Evolutionary conservation across 352 stramenopile species (phyloP).

Genomic region (Phytophthora megakarya): DNA sequence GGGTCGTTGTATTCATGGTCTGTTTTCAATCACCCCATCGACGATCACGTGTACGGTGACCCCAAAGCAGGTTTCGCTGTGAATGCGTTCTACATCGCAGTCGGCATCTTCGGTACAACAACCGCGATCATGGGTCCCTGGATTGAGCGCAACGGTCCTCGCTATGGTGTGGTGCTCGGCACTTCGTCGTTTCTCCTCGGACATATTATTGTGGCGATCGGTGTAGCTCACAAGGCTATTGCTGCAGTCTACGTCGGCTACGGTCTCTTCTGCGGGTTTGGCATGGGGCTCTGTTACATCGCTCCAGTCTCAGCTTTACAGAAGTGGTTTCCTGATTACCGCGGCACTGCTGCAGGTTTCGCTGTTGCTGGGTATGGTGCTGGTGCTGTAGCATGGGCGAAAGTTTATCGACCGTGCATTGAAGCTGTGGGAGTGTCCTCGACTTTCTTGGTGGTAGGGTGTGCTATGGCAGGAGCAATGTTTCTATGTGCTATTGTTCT

Average conservation of each 20-base stretch:
- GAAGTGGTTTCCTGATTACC: conserved; percentile 80
- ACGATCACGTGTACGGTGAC: conserved; percentile 51
- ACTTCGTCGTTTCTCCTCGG: conserved; percentile 54
- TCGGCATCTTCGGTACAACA: conserved; percentile 61
- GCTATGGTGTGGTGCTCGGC: conserved; percentile 53
- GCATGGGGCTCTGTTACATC: conserved; percentile 78
- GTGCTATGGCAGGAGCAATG: conserved; percentile 46
- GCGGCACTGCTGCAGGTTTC: conserved; percentile 67
- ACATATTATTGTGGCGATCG: conserved; percentile 51
- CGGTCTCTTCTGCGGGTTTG: conserved; percentile 65
- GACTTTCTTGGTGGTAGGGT: conserved; percentile 56
- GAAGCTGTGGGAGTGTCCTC: conserved; percentile 51
- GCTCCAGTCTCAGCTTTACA: conserved; percentile 68
- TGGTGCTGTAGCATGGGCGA: conserved; percentile 62
- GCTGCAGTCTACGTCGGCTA: conserved; percentile 63
- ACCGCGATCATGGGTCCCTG: conserved; percentile 76
- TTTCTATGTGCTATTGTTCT: conserved; percentile 54
- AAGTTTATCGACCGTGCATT: conserved; percentile 65
- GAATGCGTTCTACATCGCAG: conserved; percentile 75
- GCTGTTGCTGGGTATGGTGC: conserved; percentile 69
- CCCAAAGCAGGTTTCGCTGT: conserved; percentile 51
- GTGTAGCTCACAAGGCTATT: conserved; percentile 51
- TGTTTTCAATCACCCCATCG: conserved; percentile 74
- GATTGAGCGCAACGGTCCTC: conserved; percentile 68
- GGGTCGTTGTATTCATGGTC: conserved; percentile 76